These are phyloP conservation scores for Hymenoscyphus salicellus DNA, from an alignment of 2,329 filamentous ascomycete genomes.

Conservation along the genomic window DNA sequence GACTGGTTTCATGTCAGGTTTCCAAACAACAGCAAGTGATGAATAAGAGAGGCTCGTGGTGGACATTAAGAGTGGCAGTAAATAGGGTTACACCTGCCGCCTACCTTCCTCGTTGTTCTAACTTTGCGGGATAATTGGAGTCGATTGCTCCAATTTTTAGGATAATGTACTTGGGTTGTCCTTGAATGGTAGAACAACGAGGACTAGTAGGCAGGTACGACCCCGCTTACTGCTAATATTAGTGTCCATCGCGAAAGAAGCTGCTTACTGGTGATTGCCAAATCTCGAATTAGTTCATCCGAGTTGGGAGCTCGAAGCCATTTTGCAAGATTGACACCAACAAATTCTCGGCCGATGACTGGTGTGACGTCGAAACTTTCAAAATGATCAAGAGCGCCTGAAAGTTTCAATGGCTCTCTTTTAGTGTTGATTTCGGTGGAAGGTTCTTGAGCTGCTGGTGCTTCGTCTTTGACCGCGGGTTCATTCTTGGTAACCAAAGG, in stretches of 20 bases:
- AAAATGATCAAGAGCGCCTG: constrained; percentile 31
- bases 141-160: too few relatives aligned
- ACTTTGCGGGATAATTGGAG: too few relatives aligned
- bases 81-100: not conserved
- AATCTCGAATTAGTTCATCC: constrained; percentile 47
- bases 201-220: too few relatives aligned
- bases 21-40: not conserved
- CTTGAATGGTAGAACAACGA: too few relatives aligned
- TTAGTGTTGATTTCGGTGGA: constrained; percentile 18
- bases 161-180: not conserved
- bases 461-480: constrained; percentile 12
- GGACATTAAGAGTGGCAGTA: not conserved
- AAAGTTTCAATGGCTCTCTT: constrained; percentile 30
- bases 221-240: too few relatives aligned
- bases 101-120: too few relatives aligned
- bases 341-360: constrained; percentile 46
- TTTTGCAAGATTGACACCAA: constrained; percentile 43
- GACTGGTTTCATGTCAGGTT: constrained; percentile 43
- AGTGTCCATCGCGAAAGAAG: not conserved
- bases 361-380: constrained; percentile 43
- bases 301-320: constrained; percentile 46
- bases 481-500: constrained; percentile 12
- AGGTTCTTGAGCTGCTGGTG: constrained; percentile 26
- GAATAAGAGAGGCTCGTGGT: not conserved
- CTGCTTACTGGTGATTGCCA: constrained; percentile 45